Percentiles rank a stretch among this genome's conserved stretches.
Evolutionary conservation across 768 basidiomycete species (phyloP).

Genomic region (Lactarius quietus): DNA sequence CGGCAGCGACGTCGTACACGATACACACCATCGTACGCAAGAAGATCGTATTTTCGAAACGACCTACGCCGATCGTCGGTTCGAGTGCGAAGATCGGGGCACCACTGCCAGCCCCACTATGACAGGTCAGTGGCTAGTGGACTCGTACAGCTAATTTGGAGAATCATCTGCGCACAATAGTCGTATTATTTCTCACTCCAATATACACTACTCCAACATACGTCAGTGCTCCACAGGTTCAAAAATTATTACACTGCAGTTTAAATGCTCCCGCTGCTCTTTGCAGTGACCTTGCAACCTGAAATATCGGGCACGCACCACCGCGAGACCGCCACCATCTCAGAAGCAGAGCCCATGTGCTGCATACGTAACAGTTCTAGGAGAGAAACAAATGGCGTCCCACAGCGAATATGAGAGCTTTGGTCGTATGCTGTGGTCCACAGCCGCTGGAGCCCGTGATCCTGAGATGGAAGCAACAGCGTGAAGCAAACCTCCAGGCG

Average conservation of each 20-base stretch:
- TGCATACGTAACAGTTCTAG: neutral
- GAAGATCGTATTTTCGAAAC: slow-evolving; percentile 79
- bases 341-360: neutral
- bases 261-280: too few species aligned
- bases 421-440: too few species aligned
- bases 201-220: neutral
- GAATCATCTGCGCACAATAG: neutral
- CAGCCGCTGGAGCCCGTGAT: too few species aligned
- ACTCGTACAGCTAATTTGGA: neutral
- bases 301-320: too few species aligned
- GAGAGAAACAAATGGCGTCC: neutral
- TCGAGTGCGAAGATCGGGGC: slow-evolving; percentile 19
- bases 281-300: too few species aligned
- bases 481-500: too few species aligned
- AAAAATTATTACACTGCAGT: neutral
- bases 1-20: slow-evolving; percentile 30
- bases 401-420: too few species aligned
- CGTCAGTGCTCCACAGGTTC: neutral
- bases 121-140: neutral
- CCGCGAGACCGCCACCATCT: neutral
- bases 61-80: slow-evolving; percentile 69
- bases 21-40: slow-evolving; percentile 69
- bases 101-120: neutral
- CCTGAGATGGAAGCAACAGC: too few species aligned
- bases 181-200: neutral